Evolutionary conservation across 148 eudicot species (phyloP).

Genomic region (Fagopyrum tataricum): DNA sequence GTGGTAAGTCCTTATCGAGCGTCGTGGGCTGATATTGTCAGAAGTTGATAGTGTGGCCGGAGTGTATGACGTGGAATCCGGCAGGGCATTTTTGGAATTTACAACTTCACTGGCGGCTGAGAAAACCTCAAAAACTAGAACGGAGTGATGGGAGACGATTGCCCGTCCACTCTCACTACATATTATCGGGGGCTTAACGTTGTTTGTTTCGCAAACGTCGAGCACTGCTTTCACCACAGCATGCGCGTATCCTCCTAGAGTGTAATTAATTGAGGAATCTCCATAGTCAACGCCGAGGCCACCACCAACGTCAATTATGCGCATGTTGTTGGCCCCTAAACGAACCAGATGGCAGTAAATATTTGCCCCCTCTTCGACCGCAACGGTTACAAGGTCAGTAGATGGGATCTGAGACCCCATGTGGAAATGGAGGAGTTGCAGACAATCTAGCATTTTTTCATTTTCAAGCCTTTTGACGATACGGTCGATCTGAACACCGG

Average conservation of each 20-base stretch:
- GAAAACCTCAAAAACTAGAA: conserved; percentile 66
- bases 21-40: conserved; percentile 17
- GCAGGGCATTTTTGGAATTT: conserved; percentile 45
- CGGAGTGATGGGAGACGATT: conserved; percentile 81
- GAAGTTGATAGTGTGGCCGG: no score
- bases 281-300: conserved; percentile 96
- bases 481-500: conserved; percentile 55
- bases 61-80: conserved; percentile 49
- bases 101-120: conserved; percentile 29
- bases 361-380: conserved; percentile 78
- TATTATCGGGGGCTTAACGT: conserved; percentile 48
- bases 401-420: conserved; percentile 94
- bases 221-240: conserved; percentile 60
- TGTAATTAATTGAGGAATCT: conserved; percentile 68
- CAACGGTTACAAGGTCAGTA: conserved; percentile 55
- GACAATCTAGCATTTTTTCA: conserved; percentile 71
- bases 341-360: conserved; percentile 71
- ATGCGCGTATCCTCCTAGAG: conserved; percentile 64
- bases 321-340: conserved; percentile 62
- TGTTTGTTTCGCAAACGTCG: conserved; percentile 51
- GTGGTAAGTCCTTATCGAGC: conserved; percentile 49
- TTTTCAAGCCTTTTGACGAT: conserved; percentile 62
- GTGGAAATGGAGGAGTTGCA: conserved; percentile 82
- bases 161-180: conserved; percentile 90
- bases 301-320: conserved; percentile 84